Base-by-base conservation (phyloP, 768 basidiomycete genomes). In the Mycena capillaripes region DNA sequence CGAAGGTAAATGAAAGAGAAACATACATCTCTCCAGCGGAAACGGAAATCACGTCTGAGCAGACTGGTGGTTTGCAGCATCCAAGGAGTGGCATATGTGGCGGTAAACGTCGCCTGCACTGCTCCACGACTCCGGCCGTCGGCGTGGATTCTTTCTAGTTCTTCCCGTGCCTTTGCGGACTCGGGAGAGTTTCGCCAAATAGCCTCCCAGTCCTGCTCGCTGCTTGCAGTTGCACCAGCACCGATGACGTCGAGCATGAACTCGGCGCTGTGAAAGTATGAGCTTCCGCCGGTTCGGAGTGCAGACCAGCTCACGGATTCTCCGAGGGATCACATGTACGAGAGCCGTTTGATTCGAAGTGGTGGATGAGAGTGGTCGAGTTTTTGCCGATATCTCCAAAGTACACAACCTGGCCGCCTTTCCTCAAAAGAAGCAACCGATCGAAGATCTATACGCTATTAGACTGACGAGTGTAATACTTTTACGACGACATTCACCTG, bases 321-420 rank as follows among this genome's bases (percentile, higher is more conserved):
- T 91, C 95, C 0, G 86, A 84, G 4, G 86, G 77, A 0, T 85
- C 83, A 70, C 95, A 96, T n/a, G 76, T 76, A 3, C 90, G 84
- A 0, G 89, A 90, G 34, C 94, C 94, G 58, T 91, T 90, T 4
- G 78, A 76, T 78, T 95, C 91, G 72, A 97, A 95, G 80, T 97
- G 97, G n/a, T 86, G 78, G 65, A 95, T 89, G 23, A 97, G 79
- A 0, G 88, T 88, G 10, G 85, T 79, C 0, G 93, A 85, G 69
- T 92, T 88, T 23, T 82, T 73, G 0, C 95, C 95, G 29, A 95
- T 79, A 62, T 94, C 91, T 11, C 93, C 92, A 73, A 92, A 93
- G 81, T 93, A 95, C 10, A 92, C 92, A 4, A 86, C 91, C 75
- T 92, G 81, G 66, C 96, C 96, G 16, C 96, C 96, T 74, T 90